phyloP scores from a whole-genome alignment of 441 rosid species.

The Bocquillonia castaneifolia region DNA sequence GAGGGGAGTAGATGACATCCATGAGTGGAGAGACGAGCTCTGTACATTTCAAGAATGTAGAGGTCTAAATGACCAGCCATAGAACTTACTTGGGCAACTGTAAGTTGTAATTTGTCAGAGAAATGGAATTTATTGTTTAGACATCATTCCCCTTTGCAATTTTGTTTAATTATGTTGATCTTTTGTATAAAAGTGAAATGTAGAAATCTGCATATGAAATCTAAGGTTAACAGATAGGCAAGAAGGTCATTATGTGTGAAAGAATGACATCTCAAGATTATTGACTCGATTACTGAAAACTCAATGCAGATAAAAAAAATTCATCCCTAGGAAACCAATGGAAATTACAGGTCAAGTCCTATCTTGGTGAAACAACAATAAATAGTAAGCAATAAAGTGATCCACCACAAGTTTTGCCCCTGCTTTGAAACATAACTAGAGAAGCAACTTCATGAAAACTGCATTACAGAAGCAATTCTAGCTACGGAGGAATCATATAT shows the following conservation, averaged over 20 bases:
- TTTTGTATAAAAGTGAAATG: too few species aligned
- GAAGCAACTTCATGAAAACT: neutral
- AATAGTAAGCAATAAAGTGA: neutral
- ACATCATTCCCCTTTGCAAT: neutral
- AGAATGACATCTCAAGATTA: too few species aligned
- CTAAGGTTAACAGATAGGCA: too few species aligned
- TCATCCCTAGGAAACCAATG: neutral
- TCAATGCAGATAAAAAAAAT: neutral
- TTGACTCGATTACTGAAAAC: neutral
- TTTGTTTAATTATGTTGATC: neutral
- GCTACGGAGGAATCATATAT: neutral
- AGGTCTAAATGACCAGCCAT: neutral
- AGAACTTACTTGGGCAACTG: neutral
- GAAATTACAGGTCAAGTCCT: too few species aligned
- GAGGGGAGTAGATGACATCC: slow-evolving; percentile 5
- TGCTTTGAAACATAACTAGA: neutral
- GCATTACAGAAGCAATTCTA: neutral
- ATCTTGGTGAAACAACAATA: neutral
- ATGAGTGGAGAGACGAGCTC: slow-evolving; percentile 4
- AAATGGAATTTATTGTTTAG: neutral
- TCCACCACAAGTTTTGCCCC: neutral
- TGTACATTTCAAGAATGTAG: neutral
- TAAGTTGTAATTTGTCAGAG: neutral
- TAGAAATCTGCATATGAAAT: too few species aligned
- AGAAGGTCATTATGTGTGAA: too few species aligned